phyloP scores from a whole-genome alignment of 352 stramenopile genomes.

The Globisporangium cylindrosporum region DNA sequence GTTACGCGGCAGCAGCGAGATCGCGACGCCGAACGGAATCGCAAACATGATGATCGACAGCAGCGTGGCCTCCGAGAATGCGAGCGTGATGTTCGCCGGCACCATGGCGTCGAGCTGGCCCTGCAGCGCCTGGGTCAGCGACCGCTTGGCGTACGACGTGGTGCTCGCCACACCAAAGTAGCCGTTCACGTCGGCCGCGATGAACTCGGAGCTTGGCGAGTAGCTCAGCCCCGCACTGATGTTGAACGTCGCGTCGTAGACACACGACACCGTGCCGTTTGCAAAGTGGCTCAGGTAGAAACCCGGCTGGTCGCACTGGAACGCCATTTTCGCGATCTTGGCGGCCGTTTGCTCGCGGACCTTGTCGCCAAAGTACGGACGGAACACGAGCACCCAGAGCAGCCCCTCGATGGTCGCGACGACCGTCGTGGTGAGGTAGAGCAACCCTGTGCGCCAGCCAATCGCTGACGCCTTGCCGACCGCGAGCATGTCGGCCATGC shows the following conservation, averaged over 20 bases:
- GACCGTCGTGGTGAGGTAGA: conserved; percentile 35
- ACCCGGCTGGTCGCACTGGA: conserved; percentile 19
- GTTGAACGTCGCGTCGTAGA: conserved; percentile 20
- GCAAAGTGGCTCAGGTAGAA: conserved; percentile 22
- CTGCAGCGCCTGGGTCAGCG: conserved; percentile 27
- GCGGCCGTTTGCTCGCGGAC: conserved; percentile 1
- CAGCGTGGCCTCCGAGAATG: conserved; percentile 34
- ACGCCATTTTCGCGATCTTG: conserved; percentile 14
- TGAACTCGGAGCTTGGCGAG: conserved; percentile 23
- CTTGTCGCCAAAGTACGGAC: conserved; percentile 24
- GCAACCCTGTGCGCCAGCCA: conserved; percentile 23
- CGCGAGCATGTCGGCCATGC: conserved; percentile 38
- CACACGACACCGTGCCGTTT: conserved; percentile 11
- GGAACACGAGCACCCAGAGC: conserved; percentile 34
- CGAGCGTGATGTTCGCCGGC: conserved; percentile 34
- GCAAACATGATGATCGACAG: conserved; percentile 51
- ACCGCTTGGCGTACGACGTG: conserved; percentile 6
- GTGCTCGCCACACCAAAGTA: conserved; percentile 18
- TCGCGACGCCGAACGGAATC: conserved; percentile 33
- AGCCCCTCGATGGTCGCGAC: conserved; percentile 28
- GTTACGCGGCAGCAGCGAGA: conserved; percentile 15
- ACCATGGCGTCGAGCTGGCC: conserved; percentile 33
- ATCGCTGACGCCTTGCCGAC: conserved; percentile 34
- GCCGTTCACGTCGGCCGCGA: conserved; percentile 30
- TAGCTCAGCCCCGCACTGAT: conserved; percentile 16